Base-by-base conservation (phyloP, 768 basidiomycete species). In the Chiua virens region DNA sequence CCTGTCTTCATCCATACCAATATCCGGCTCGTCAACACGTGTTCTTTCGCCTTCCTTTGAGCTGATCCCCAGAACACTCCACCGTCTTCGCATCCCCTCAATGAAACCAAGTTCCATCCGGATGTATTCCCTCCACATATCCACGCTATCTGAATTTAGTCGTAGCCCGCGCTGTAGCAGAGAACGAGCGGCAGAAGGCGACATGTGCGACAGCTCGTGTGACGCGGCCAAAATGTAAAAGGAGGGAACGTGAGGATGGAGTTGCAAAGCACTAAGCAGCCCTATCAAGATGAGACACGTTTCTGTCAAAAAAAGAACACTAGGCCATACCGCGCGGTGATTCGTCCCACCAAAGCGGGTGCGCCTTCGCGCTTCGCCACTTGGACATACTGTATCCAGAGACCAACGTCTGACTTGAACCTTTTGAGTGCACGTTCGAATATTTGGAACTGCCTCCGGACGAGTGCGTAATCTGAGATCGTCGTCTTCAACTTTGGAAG, bases 381-480 rank as follows among this genome's bases (percentile, higher is more conserved):
- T 50, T 90, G 78, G 42, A 95, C 84, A 64, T 96, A 97, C 57
- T 94, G 87, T 42, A 89, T 73, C 94, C 94, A 98, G 9, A 95
- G 77, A 4, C 78, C 84, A 6, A 96, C 77, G 65, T 98, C 94
- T 10, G 79, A 79, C 60, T 91, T 92, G 80, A 98, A 97, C 62
- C 86, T 89, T 65, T 81, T 85, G 20, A 94, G 75, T 2, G 91
- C 94, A 18, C 94, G 83, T 67, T 96, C 92, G 58, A 96, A 92
- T 50, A 96, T 92, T 54, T 91, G 86, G 66, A 92, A 86, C 62
- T 92, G 88, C 58, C 93, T 71, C 53, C 87, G 80, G 25, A 90
- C 87, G 47, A 97, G 80, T 4, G 92, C 87, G 59, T 88, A 92
- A 69, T 90, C 88, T 8, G 90, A 93, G 49, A 92, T 74, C 14